phyloP scores from a whole-genome alignment of 345 rosid species.

The Moricandia moricandioides region DNA sequence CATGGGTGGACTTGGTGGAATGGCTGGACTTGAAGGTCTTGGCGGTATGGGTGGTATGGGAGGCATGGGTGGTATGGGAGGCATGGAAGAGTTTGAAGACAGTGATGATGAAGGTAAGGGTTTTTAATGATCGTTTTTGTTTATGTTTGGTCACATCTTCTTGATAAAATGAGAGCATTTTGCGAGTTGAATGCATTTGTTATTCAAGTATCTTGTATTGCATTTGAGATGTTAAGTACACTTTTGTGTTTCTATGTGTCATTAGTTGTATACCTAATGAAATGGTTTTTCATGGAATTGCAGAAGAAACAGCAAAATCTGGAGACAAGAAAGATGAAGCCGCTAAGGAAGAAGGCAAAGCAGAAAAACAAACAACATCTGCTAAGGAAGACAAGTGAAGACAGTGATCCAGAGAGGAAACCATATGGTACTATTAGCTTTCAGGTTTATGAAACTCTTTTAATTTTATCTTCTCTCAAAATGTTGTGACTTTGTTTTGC shows the following conservation, averaged over 20 bases:
- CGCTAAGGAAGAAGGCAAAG: slow-evolving; percentile 14
- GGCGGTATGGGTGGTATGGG: slow-evolving; percentile 30
- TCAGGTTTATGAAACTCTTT: not conserved
- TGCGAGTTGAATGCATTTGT: no score
- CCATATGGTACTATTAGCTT: not conserved
- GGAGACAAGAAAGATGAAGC: slow-evolving; percentile 29
- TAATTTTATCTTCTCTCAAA: not conserved
- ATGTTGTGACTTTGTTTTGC: not conserved
- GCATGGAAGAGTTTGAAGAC: slow-evolving; percentile 69
- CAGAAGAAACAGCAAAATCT: slow-evolving; percentile 25
- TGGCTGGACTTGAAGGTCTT: slow-evolving; percentile 30
- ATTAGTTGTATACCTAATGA: not conserved
- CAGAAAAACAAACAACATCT: slow-evolving; percentile 9
- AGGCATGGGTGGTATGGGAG: slow-evolving; percentile 22
- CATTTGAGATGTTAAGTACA: not conserved
- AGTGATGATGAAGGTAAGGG: slow-evolving; percentile 87
- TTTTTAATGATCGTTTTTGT: not conserved
- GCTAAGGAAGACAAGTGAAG: slow-evolving; percentile 34
- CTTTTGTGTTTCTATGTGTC: not conserved
- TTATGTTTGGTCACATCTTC: slow-evolving; percentile 5
- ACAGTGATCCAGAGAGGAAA: slow-evolving; percentile 1
- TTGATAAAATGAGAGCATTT: not conserved
- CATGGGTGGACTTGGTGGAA: slow-evolving; percentile 34
- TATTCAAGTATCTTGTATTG: no score
- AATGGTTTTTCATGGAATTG: not conserved